Conservation (phyloP, 192 early-diverging fungal species). For the Coemansia aciculifera region DNA sequence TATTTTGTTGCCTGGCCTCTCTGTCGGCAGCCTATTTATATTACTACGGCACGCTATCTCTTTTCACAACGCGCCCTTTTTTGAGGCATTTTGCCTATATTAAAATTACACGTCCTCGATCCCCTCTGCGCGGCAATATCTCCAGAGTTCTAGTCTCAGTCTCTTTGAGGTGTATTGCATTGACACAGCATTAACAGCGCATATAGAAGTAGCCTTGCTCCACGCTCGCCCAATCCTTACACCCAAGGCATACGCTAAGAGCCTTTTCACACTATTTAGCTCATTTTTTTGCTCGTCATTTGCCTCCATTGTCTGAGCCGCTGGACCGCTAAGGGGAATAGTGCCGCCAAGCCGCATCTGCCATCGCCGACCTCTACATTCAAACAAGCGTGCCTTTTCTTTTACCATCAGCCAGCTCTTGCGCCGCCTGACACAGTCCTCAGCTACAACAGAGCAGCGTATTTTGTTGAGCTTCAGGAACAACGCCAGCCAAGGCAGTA, state of each 20-base stretch:
- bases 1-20: slow-evolving; percentile 1
- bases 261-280: slow-evolving; percentile 3
- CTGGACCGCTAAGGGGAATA: slow-evolving; percentile 6
- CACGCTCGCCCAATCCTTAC: not conserved
- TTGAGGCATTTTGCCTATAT: slow-evolving; percentile 6
- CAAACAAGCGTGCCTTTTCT: not conserved
- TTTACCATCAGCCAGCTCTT: not conserved
- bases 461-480: slow-evolving; percentile 2
- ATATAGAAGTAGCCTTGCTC: not conserved
- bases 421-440: not conserved
- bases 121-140: not conserved
- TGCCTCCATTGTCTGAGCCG: not conserved
- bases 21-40: not conserved
- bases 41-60: not conserved
- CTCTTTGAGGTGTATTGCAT: not conserved
- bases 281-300: not conserved
- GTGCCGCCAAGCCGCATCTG: slow-evolving; percentile 4
- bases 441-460: not conserved
- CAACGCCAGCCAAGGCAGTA: slow-evolving; percentile 8
- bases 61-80: not conserved
- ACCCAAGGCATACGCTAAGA: not conserved
- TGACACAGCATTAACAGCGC: not conserved
- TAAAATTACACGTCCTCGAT: not conserved
- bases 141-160: not conserved
- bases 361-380: not conserved